Evolutionary conservation across 345 rosid species (phyloP).

Genomic region (Geranium rotundifolium): DNA sequence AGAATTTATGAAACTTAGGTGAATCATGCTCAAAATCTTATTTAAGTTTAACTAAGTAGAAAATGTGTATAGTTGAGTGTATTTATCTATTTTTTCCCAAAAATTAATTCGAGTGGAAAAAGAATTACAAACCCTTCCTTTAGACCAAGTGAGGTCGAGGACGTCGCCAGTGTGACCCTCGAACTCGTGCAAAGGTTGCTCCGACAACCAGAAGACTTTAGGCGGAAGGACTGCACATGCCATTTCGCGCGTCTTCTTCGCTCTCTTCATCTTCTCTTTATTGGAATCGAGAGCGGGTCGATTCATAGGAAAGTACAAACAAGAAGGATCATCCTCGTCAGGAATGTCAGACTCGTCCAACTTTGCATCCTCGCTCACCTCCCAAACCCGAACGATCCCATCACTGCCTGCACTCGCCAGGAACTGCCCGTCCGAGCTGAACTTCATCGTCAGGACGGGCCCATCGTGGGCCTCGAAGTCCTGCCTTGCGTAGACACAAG

Average conservation of each 20-base stretch:
- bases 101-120: no score
- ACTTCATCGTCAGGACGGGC: conserved; percentile 30
- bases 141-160: conserved; percentile 47
- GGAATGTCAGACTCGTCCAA: conserved; percentile 3
- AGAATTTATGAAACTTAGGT: no score
- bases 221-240: conserved; percentile 33
- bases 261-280: conserved; percentile 15
- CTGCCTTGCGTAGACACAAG: conserved; percentile 27
- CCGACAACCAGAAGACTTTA: conserved; percentile 25
- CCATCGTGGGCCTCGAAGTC: conserved; percentile 32
- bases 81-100: no score
- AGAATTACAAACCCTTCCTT: conserved; percentile 17
- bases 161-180: conserved; percentile 34
- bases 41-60: no score
- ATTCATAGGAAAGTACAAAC: conserved; percentile 25
- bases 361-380: conserved; percentile 21
- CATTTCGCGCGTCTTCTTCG: conserved; percentile 16
- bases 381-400: conserved; percentile 30
- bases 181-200: conserved; percentile 43
- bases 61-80: no score
- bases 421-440: conserved; percentile 29
- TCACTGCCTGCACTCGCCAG: conserved; percentile 35
- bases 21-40: no score
- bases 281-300: conserved; percentile 17
- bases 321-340: conserved; percentile 22